Percentiles rank a stretch among this genome's conserved stretches.
Conservation (phyloP, 1,284 basidiomycete species). For the Hypsizygus ulmarius region DNA sequence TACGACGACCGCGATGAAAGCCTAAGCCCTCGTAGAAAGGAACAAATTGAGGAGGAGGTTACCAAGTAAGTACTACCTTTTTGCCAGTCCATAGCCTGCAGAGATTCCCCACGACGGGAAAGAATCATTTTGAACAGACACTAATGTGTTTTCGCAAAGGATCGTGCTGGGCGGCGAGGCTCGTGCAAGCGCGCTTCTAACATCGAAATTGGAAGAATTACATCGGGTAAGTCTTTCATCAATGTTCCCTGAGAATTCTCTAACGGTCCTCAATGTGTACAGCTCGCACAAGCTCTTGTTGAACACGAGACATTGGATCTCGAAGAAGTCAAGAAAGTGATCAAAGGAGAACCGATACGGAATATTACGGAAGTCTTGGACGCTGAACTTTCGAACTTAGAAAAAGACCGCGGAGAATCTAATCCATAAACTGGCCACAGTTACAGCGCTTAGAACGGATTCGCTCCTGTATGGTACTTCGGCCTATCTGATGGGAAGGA, state of each 20-base stretch:
- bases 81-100: background rate
- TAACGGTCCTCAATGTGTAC: slow-evolving; percentile 2
- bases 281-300: slow-evolving; percentile 86
- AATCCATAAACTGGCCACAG: slow-evolving; percentile 2
- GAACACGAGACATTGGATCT: slow-evolving; percentile 92
- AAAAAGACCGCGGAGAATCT: slow-evolving; percentile 12
- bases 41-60: slow-evolving; percentile 84
- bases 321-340: slow-evolving; percentile 83
- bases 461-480: background rate
- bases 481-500: too few species aligned
- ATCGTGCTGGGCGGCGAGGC: slow-evolving; percentile 73
- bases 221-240: slow-evolving; percentile 58
- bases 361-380: slow-evolving; percentile 61
- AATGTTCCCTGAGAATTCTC: background rate
- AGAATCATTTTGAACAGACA: slow-evolving; percentile 1
- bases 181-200: slow-evolving; percentile 69
- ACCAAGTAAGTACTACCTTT: slow-evolving; percentile 53
- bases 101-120: background rate
- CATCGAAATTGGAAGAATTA: slow-evolving; percentile 73
- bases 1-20: slow-evolving; percentile 69
- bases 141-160: slow-evolving; percentile 36
- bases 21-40: slow-evolving; percentile 71
- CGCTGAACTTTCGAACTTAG: slow-evolving; percentile 47
- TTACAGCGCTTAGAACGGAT: background rate
- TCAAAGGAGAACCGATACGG: slow-evolving; percentile 77